These are phyloP conservation scores for Hypoxylon crocopeplum DNA, from an alignment of 495 filamentous ascomycete genomes.

Conservation along the genomic window DNA sequence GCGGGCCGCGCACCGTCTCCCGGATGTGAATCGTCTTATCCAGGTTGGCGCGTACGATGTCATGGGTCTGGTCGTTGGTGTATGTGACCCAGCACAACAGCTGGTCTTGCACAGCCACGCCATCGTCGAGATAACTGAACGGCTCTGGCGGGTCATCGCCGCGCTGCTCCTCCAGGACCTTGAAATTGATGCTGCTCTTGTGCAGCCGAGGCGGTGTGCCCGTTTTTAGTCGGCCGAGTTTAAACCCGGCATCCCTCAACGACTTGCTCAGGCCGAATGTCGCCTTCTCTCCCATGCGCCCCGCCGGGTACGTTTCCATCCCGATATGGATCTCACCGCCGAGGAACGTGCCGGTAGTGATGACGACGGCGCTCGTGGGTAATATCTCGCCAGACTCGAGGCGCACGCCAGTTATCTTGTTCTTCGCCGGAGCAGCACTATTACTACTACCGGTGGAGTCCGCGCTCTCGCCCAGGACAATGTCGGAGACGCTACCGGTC, in stretches of 20 bases:
- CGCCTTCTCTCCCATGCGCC: constrained; percentile 92
- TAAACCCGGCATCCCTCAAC: constrained; percentile 86
- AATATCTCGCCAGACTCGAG: constrained; percentile 90
- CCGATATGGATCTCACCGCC: constrained; percentile 98
- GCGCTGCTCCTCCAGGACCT: constrained; percentile 68
- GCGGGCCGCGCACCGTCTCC: constrained; percentile 90
- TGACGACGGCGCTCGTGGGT: constrained; percentile 80
- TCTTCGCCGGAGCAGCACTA: constrained; percentile 59
- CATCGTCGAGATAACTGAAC: constrained; percentile 87
- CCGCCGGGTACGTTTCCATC: constrained; percentile 80
- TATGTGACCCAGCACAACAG: constrained; percentile 82
- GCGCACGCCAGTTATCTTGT: constrained; percentile 82
- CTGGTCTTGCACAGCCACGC: constrained; percentile 79
- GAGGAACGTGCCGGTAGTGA: constrained; percentile 95
- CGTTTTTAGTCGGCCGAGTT: constrained; percentile 90
- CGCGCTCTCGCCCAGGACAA: constrained; percentile 69
- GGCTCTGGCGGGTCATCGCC: constrained; percentile 89
- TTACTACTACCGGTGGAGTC: constrained; percentile 50
- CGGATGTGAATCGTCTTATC: constrained; percentile 95
- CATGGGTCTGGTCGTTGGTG: constrained; percentile 83
- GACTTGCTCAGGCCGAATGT: constrained; percentile 95
- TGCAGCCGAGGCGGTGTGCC: constrained; percentile 92
- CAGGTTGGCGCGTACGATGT: constrained; percentile 84
- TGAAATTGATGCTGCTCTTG: constrained; percentile 81
- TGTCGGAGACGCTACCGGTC: constrained; percentile 90